A percentile compares a stretch with the other conserved stretches of the same genome.
phyloP scores from a whole-genome alignment of 805 yeast genomes.

The Lipomyces orientalis region DNA sequence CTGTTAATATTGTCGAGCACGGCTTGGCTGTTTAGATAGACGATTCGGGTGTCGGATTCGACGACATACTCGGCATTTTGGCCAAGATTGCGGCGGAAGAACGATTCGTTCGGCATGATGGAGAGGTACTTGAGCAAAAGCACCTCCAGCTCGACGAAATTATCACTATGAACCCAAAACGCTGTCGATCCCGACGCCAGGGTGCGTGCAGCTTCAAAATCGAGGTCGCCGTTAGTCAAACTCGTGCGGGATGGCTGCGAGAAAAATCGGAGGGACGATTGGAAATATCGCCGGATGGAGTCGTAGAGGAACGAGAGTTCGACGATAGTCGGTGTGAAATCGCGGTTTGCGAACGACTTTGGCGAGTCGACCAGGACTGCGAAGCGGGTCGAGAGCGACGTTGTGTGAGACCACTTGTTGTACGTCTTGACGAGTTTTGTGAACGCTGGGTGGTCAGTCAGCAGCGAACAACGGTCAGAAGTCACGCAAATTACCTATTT shows the following conservation, averaged over 20 bases:
- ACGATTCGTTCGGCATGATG: constrained; percentile 34
- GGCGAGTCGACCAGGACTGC: constrained; percentile 50
- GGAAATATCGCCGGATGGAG: constrained; percentile 47
- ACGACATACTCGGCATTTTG: constrained; percentile 22
- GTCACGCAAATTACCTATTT: constrained; percentile 55
- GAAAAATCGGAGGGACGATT: constrained; percentile 32
- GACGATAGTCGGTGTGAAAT: constrained; percentile 64
- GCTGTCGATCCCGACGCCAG: constrained; percentile 47
- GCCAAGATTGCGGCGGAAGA: constrained; percentile 24
- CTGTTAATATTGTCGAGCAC: constrained; percentile 9
- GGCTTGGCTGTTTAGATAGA: constrained; percentile 19
- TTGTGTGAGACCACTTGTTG: constrained; percentile 52
- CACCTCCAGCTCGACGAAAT: constrained; percentile 59
- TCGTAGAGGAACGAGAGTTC: constrained; percentile 64
- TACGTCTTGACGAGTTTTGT: constrained; percentile 76
- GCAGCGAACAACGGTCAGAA: not conserved
- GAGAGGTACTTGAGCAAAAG: constrained; percentile 52
- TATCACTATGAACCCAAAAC: constrained; percentile 67
- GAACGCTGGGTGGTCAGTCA: constrained; percentile 43
- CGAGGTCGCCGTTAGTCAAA: constrained; percentile 42
- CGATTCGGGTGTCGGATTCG: constrained; percentile 30
- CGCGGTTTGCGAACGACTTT: constrained; percentile 64
- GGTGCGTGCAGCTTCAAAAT: constrained; percentile 45
- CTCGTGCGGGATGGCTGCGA: constrained; percentile 20
- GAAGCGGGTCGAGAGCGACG: constrained; percentile 43